phyloP scores from a whole-genome alignment of 2,329 filamentous ascomycete genomes.

The Blastomyces gilchristii region DNA sequence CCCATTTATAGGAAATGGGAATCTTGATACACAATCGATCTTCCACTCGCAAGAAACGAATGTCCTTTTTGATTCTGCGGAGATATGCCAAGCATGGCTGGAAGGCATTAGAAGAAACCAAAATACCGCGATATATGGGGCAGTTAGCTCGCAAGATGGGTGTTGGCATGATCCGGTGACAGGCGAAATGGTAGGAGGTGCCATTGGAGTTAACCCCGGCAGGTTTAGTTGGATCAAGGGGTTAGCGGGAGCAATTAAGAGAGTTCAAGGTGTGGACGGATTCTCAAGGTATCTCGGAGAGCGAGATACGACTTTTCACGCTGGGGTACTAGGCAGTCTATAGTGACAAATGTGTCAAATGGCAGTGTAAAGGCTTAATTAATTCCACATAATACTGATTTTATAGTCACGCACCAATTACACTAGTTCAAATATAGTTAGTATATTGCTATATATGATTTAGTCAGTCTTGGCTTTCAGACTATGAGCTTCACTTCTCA shows the following conservation, averaged over 20 bases:
- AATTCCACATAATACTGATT: too few species aligned
- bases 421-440: too few species aligned
- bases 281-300: conserved; percentile 32
- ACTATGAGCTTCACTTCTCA: too few species aligned
- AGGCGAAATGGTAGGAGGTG: conserved; percentile 40
- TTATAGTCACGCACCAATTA: too few species aligned
- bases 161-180: conserved; percentile 49
- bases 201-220: conserved; percentile 45
- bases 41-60: conserved; percentile 71
- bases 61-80: conserved; percentile 56
- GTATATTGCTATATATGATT: too few species aligned
- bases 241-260: conserved; percentile 46
- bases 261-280: conserved; percentile 47
- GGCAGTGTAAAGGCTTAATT: too few species aligned
- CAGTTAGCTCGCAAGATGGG: conserved; percentile 45
- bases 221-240: conserved; percentile 51
- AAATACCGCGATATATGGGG: conserved; percentile 53
- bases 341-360: too few species aligned
- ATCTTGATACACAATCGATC: conserved; percentile 73
- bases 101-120: conserved; percentile 54
- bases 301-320: background rate
- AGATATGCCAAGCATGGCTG: conserved; percentile 54
- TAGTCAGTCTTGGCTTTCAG: too few species aligned
- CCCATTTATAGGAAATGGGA: conserved; percentile 48
- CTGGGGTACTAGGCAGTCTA: background rate